A percentile compares a stretch with the other conserved stretches of the same genome.
Evolutionary conservation across 495 filamentous ascomycete genomes (phyloP).

Genomic region (Tuber indicum): DNA sequence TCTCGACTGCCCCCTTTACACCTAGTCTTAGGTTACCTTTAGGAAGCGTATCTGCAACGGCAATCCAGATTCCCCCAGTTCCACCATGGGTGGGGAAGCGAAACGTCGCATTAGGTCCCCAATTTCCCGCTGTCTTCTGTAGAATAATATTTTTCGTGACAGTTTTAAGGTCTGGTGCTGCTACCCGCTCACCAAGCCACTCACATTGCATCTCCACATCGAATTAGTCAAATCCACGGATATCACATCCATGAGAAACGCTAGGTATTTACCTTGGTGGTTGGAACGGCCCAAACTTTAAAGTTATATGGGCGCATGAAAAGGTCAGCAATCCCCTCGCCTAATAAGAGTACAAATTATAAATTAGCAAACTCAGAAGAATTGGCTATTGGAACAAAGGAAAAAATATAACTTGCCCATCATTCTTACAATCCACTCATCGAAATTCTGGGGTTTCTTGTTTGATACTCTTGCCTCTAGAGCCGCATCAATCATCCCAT

Average conservation of each 20-base stretch:
- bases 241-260: neutral
- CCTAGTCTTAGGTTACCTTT: slow-evolving; percentile 87
- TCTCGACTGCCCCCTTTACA: slow-evolving; percentile 71
- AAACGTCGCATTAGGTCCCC: slow-evolving; percentile 98
- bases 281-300: slow-evolving; percentile 99
- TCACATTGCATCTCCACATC: slow-evolving; percentile 90
- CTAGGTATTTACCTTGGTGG: slow-evolving; percentile 68
- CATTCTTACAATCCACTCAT: slow-evolving; percentile 95
- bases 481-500: slow-evolving; percentile 94
- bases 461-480: slow-evolving; percentile 75
- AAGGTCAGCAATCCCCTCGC: slow-evolving; percentile 72
- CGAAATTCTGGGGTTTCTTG: slow-evolving; percentile 90
- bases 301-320: slow-evolving; percentile 99
- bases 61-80: slow-evolving; percentile 98
- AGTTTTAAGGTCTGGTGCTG: slow-evolving; percentile 91
- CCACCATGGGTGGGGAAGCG: slow-evolving; percentile 93
- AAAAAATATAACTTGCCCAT: slow-evolving; percentile 54
- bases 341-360: slow-evolving; percentile 15
- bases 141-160: slow-evolving; percentile 93
- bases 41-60: slow-evolving; percentile 87
- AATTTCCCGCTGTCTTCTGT: slow-evolving; percentile 92
- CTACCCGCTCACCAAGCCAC: slow-evolving; percentile 98
- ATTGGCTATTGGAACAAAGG: neutral
- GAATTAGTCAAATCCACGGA: slow-evolving; percentile 16
- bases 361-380: neutral